Conservation (phyloP, 2,329 filamentous ascomycete species). For the Mycocentrospora acerina region DNA sequence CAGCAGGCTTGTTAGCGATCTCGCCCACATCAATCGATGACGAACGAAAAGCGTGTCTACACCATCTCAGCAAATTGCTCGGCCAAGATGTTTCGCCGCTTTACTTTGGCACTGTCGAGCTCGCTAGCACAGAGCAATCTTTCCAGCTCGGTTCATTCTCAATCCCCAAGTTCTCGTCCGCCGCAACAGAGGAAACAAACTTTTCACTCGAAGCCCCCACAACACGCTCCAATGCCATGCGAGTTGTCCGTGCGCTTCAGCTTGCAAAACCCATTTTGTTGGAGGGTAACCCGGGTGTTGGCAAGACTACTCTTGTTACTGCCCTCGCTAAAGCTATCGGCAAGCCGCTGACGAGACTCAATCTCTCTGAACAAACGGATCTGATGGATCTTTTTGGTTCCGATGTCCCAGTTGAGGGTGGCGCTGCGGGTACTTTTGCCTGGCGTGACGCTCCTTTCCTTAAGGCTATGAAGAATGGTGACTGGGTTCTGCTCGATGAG, state of each 20-base stretch:
- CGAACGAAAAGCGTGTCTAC: conserved; percentile 72
- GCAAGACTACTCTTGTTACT: conserved; percentile 90
- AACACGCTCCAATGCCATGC: conserved; percentile 85
- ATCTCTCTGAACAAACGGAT: conserved; percentile 96
- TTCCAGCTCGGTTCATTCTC: conserved; percentile 76
- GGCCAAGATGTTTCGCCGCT: conserved; percentile 62
- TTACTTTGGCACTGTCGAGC: conserved; percentile 64
- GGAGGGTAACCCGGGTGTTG: conserved; percentile 96
- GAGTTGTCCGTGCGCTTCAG: conserved; percentile 85
- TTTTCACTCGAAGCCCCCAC: conserved; percentile 89
- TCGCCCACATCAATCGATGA: conserved; percentile 67
- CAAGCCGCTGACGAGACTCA: conserved; percentile 85
- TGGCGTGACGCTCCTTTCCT: conserved; percentile 97
- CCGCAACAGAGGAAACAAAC: conserved; percentile 52
- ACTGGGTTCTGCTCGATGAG: conserved; percentile 96
- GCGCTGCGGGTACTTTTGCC: conserved; percentile 82
- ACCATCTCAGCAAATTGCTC: conserved; percentile 69
- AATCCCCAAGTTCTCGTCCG: conserved; percentile 55
- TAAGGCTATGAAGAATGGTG: conserved; percentile 92
- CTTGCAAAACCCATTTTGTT: conserved; percentile 88
- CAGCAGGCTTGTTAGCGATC: conserved; percentile 79
- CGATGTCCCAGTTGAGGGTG: conserved; percentile 93
- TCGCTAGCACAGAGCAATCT: conserved; percentile 55
- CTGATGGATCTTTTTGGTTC: conserved; percentile 97
- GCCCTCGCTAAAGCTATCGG: conserved; percentile 80